Conservation (phyloP, 176 grass and related monocot genomes). For the Triticum monococcum region DNA sequence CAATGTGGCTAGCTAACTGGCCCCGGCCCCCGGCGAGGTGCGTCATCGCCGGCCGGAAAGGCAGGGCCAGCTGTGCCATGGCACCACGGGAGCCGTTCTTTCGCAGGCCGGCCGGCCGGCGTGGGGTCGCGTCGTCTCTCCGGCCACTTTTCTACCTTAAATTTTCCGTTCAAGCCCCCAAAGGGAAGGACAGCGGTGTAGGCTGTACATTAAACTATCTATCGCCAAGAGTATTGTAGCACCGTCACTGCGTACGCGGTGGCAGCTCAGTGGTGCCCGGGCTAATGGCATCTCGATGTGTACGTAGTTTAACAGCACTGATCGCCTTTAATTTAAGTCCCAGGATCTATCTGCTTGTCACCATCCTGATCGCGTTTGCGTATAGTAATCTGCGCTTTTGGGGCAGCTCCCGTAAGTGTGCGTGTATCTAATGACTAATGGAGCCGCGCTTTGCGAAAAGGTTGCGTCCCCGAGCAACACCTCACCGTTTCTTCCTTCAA, state of each 20-base stretch:
- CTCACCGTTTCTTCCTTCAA: not conserved
- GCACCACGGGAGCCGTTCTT: not conserved
- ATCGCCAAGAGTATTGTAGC: not conserved
- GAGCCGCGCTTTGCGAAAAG: not conserved
- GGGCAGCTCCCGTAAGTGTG: not conserved
- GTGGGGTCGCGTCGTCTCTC: not conserved
- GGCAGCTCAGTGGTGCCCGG: slow-evolving; percentile 8
- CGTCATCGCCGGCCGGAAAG: slow-evolving; percentile 1
- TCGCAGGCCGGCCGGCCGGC: not conserved
- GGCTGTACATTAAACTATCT: slow-evolving; percentile 28
- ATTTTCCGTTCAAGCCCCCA: not conserved
- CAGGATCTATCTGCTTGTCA: not conserved
- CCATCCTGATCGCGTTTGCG: not conserved
- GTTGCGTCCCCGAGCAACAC: not conserved
- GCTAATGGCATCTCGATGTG: slow-evolving; percentile 26
- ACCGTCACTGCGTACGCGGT: not conserved
- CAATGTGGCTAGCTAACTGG: not conserved
- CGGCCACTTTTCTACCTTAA: not conserved
- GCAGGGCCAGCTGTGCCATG: not conserved
- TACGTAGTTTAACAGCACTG: slow-evolving; percentile 20
- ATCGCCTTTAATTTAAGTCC: not conserved
- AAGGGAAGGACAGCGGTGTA: not conserved
- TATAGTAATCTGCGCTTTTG: not conserved
- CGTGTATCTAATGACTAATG: not conserved
- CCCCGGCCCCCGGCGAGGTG: not conserved